Base-by-base conservation (phyloP, 495 filamentous ascomycete genomes). In the Bacidia rubella region DNA sequence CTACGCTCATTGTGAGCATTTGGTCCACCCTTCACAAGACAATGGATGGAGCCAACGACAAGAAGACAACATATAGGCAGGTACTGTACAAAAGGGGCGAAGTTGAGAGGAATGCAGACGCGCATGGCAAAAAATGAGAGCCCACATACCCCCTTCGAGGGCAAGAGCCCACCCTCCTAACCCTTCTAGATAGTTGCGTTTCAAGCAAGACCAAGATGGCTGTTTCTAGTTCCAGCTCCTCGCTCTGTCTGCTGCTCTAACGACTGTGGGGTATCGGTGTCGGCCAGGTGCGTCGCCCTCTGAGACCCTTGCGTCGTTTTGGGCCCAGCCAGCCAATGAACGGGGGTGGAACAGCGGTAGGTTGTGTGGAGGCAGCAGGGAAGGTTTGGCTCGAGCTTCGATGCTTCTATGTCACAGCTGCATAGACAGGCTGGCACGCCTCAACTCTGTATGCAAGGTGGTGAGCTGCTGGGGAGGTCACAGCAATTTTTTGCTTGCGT, bases 1-100 rank as follows among this genome's bases (percentile, higher is more conserved):
- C 41, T 45, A 22, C 29, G 19, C 45, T 41, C 54, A 56, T 57
- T 41, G 47, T 60, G 43, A 60, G 57, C 26, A 23, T 41, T 19
- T 26, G 21, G 39, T 25, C 24, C 17, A 47, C 26, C 26, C n/a
- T 43, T n/a, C 24, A 40, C 2, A 48, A 40, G 40, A 19, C 15
- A 43, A 25, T 43, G 12, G 46, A 22, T 44, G 38, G 26, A 40
- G 42, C 29, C 39, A 20, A 35, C 29, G 29, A 35, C 29, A 35
- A 35, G 29, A 7, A 15, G 29, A 7, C 15, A 15, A 7, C 15
- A 35, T 35, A 35, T 15, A 35, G 29, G 29, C 29, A 35, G 15
- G 5, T 15, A 35, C 15, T 35, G 29, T 35, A 44, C 41, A 5
- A 44, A 44, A 17, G 41, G 41, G 41, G 41, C 41, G 15, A 35